Evolutionary conservation across 2,329 filamentous ascomycete species (phyloP).

Genomic region (Cladophialophora bantiana): DNA sequence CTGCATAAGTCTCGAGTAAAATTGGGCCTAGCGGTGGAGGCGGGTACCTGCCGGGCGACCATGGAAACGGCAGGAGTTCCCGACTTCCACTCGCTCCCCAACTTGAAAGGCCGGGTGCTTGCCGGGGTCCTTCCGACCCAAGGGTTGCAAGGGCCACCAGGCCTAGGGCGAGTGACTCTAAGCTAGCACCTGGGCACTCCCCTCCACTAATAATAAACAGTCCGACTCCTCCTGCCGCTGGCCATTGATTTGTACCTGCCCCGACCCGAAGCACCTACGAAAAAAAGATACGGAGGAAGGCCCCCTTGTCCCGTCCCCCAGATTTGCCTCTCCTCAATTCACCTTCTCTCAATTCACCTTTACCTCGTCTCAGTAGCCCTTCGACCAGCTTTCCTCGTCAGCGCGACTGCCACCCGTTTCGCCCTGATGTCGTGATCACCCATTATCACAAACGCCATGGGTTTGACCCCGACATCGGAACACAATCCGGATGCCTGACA

Average conservation of each 20-base stretch:
- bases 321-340: constrained; percentile 18
- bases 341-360: neutral
- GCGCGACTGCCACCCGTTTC: neutral
- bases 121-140: neutral
- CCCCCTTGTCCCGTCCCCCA: constrained; percentile 19
- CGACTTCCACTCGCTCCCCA: neutral
- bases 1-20: neutral
- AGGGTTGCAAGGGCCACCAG: neutral
- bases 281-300: constrained; percentile 6
- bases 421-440: constrained; percentile 25
- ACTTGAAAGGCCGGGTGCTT: neutral
- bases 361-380: neutral
- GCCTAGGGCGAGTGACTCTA: too few relatives aligned
- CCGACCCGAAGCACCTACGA: neutral
- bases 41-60: neutral
- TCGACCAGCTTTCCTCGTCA: constrained; percentile 1
- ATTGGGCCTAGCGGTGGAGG: neutral
- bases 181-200: neutral
- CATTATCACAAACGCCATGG: constrained; percentile 26
- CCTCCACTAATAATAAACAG: neutral
- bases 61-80: neutral
- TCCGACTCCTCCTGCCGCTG: neutral
- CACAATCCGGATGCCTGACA: constrained; percentile 72
- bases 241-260: constrained; percentile 3
- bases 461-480: constrained; percentile 16